Base-by-base conservation (phyloP, 106 monocot genomes). In the Dendrobium officinale region DNA sequence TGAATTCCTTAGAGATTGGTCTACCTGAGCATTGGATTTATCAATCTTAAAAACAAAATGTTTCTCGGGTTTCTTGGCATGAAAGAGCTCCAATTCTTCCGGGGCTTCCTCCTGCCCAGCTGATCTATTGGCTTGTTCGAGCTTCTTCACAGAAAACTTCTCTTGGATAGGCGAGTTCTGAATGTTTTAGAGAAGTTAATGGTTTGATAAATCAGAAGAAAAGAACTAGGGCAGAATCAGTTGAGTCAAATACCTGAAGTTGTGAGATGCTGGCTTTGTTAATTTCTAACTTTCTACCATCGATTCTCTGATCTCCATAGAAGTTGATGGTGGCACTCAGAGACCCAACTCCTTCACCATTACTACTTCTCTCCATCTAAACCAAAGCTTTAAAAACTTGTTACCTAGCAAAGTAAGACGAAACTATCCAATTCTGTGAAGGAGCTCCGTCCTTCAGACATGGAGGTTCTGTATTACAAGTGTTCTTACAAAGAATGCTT, bases 41-140 rank as follows among this genome's bases (percentile, higher is more conserved):
- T 88, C 84, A 22, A 89, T 86, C 56, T 75, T 33, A 6, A 78
- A 64, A 44, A 49, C 73, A 9, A 93, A 56, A 44, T 83, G 88
- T 49, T 78, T 85, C 31, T 77, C 86, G 29, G 33, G 45, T n/a
- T 41, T 67, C 31, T 77, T 86, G 1, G 84, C 84, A 42, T 77
- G 79, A 8, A 44, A 51, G 40, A 92, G 80, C 42, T 95, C 85
- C 2, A 79, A 51, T 13, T 51, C 26, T 56, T 88, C 85, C 0
- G 83, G 64, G 26, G 64, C n/a, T 26, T 64, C 24, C 64, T 26
- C 64, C 64, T 64, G 26, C n/a, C 26, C 26, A 24, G n/a, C 64
- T 7, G 24, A 64, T 15, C 26, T 9, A 24, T 64, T 26, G 0
- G 1, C 64, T 6, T 64, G 24, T 24, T 64, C 24, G 22, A 64